These are phyloP conservation scores for Kurtzmaniella quercitrusa DNA, from an alignment of 1,139 yeast genomes.

Conservation along the genomic window DNA sequence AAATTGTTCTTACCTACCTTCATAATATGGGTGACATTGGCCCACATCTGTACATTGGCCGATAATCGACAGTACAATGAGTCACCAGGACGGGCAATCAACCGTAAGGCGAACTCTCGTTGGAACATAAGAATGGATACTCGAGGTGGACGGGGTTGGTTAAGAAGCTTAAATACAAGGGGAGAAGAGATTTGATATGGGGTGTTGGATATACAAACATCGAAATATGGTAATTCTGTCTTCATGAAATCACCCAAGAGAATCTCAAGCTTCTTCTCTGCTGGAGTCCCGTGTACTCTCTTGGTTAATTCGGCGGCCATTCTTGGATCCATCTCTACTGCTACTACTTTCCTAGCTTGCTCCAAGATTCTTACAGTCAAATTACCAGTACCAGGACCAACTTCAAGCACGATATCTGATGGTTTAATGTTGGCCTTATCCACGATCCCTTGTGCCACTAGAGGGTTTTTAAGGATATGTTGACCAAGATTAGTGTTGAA, in stretches of 20 bases:
- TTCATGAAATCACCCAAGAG: slow-evolving; percentile 94
- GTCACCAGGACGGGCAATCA: slow-evolving; percentile 95
- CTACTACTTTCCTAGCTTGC: slow-evolving; percentile 86
- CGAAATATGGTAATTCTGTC: slow-evolving; percentile 91
- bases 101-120: slow-evolving; percentile 90
- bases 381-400: slow-evolving; percentile 99
- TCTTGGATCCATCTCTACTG: slow-evolving; percentile 98
- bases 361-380: slow-evolving; percentile 89
- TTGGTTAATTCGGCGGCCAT: slow-evolving; percentile 99
- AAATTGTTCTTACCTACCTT: slow-evolving; percentile 95
- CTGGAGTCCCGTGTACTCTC: slow-evolving; percentile 95
- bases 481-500: slow-evolving; percentile 97
- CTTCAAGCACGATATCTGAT: slow-evolving; percentile 89
- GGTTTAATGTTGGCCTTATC: slow-evolving; percentile 94
- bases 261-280: slow-evolving; percentile 85
- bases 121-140: slow-evolving; percentile 97
- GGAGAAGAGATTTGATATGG: slow-evolving; percentile 98
- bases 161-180: slow-evolving; percentile 83
- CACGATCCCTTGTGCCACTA: slow-evolving; percentile 96
- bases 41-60: slow-evolving; percentile 99
- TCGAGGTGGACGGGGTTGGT: slow-evolving; percentile 91
- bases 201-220: slow-evolving; percentile 92
- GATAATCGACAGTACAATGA: slow-evolving; percentile 85
- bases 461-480: slow-evolving; percentile 92
- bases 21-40: slow-evolving; percentile 96